Evolutionary conservation across 306 rosid species (phyloP).

Genomic region (Fragaria nilgerrensis): DNA sequence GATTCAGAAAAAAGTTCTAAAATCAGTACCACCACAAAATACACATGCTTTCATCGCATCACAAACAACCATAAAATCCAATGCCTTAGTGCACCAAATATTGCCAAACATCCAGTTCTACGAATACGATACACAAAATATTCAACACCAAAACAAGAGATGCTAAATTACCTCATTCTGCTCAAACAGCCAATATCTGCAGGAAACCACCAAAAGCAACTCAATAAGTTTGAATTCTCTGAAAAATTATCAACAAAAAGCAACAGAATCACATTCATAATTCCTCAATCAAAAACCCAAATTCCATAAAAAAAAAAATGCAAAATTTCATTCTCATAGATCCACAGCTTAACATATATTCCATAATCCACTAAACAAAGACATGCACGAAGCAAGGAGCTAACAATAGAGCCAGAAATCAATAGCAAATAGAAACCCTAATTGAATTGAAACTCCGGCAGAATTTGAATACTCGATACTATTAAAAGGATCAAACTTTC

Average conservation of each 20-base stretch:
- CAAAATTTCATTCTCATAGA: conserved; percentile 10
- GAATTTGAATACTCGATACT: neutral
- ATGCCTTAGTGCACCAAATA: neutral
- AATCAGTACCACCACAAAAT: neutral
- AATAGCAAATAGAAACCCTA: conserved; percentile 11
- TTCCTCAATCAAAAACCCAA: conserved; percentile 3
- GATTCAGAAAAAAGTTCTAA: neutral
- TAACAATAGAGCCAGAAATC: neutral
- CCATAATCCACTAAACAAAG: neutral
- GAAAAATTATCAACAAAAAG: conserved; percentile 30
- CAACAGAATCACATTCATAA: neutral
- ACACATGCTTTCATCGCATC: neutral
- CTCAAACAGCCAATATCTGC: conserved; percentile 29
- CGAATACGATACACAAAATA: neutral
- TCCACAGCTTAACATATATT: neutral
- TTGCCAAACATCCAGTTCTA: neutral
- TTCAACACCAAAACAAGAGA: conserved; percentile 3
- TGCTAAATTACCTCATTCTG: conserved; percentile 58
- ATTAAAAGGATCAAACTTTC: neutral
- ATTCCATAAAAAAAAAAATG: neutral
- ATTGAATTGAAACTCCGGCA: neutral
- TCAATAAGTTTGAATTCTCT: conserved; percentile 37
- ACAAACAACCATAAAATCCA: neutral
- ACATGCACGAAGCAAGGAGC: neutral
- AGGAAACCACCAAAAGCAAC: conserved; percentile 21